Percentiles rank a stretch among this genome's conserved stretches.
Conservation (phyloP, 2,329 filamentous ascomycete genomes). For the Alternaria gaisen region DNA sequence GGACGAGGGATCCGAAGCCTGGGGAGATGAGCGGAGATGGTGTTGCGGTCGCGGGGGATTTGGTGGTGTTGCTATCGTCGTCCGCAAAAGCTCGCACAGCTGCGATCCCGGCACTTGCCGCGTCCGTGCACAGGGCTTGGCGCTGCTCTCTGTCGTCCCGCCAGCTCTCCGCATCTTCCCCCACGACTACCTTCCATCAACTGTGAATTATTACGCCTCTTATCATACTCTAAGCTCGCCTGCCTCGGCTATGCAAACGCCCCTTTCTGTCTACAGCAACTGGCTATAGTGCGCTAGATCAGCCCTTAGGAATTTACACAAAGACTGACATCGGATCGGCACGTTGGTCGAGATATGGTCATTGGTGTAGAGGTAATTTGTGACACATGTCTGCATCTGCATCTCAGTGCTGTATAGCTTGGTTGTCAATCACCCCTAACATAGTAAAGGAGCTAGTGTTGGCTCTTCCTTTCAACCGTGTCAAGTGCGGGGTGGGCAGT, state of each 20-base stretch:
- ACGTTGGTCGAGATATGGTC: not conserved
- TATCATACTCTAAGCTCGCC: not conserved
- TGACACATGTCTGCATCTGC: not conserved
- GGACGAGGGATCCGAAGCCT: slow-evolving; percentile 37
- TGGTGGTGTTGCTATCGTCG: slow-evolving; percentile 34
- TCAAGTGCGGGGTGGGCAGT: slow-evolving; percentile 20
- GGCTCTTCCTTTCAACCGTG: slow-evolving; percentile 36
- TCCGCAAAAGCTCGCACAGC: slow-evolving; percentile 44
- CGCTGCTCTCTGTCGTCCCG: not conserved
- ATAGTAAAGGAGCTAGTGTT: slow-evolving; percentile 4
- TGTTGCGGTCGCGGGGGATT: slow-evolving; percentile 37
- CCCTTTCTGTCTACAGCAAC: not conserved
- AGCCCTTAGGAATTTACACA: not conserved
- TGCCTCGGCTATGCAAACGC: not conserved
- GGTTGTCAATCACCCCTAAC: not conserved
- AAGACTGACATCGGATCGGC: not conserved
- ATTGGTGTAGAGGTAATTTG: not conserved
- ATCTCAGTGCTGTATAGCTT: not conserved
- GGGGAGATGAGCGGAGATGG: slow-evolving; percentile 49
- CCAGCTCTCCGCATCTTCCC: not conserved
- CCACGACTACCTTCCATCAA: not conserved
- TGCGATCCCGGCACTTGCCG: slow-evolving; percentile 33
- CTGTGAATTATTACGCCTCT: not conserved
- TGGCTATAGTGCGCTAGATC: not conserved
- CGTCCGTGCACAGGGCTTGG: slow-evolving; percentile 32